phyloP scores from a whole-genome alignment of 73 alveolate genomes.

The Blepharisma japonicum region DNA sequence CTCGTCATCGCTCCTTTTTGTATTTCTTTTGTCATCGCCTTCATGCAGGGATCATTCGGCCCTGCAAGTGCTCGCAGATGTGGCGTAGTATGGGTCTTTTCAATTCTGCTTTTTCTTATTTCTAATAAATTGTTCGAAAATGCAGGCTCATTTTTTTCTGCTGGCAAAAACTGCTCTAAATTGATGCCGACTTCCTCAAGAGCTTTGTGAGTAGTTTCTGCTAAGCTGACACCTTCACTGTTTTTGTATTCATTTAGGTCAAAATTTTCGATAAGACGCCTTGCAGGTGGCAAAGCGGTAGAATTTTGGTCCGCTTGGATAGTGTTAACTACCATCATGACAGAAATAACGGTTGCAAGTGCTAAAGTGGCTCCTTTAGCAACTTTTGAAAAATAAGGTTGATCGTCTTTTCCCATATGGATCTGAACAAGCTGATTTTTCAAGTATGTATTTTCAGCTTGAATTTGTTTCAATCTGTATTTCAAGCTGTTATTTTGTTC shows the following conservation, averaged over 20 bases:
- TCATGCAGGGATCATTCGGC: too few species aligned
- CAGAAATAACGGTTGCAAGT: conserved; percentile 17
- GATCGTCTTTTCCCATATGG: neutral
- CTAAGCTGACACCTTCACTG: neutral
- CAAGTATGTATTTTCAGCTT: neutral
- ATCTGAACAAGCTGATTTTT: conserved; percentile 22
- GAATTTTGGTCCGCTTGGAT: neutral
- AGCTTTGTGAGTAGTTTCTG: neutral
- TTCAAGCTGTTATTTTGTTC: neutral
- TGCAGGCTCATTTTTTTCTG: too few species aligned
- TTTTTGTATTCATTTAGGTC: conserved; percentile 5
- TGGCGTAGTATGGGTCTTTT: too few species aligned
- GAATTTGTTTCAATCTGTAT: neutral
- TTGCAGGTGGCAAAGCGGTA: neutral
- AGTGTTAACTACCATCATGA: neutral
- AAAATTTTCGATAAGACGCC: neutral
- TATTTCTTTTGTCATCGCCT: neutral
- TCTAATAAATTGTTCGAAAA: too few species aligned
- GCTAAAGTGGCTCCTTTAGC: conserved; percentile 10
- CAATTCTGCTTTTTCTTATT: too few species aligned
- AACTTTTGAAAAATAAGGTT: neutral
- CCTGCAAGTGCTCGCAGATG: too few species aligned
- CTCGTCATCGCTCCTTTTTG: conserved; percentile 10
- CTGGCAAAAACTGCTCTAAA: too few species aligned
- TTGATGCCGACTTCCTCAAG: neutral